Evolutionary conservation across 306 rosid species (phyloP), one percentile per base, ranked within the genome.

Genomic region (Rubus parviflorus): DNA sequence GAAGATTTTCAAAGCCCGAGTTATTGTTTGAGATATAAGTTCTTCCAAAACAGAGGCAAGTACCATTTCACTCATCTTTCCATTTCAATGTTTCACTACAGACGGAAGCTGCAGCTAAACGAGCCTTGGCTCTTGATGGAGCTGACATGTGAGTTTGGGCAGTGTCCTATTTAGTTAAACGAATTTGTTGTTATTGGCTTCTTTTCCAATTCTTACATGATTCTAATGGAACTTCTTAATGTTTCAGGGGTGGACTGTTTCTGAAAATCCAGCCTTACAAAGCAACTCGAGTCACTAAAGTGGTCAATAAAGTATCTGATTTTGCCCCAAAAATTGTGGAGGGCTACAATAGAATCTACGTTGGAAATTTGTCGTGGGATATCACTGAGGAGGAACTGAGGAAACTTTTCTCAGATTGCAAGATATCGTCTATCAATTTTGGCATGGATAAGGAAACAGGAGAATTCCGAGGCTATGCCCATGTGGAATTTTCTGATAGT

Each of bases 31-130:
- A 46, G 52, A 63, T 45, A 51, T 79, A 51, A 23, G 20, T 25
- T 68, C 46, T 42, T 54, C 30, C 12, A 43, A 4, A 43, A 51
- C 16, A 69, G n/a, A 65, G 58, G 15, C 2, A 38, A 37, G 60
- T 72, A 14, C n/a, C 63, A 10, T 49, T 43, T 70, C 25, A 20
- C 69, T 74, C 86, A 80, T 42, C 35, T 76, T 64, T 63, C 71
- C 30, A 11, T 23, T 79, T 40, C 67, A n/a, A 81, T 57, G 20
- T 65, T 77, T 77, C 52, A 30, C 35, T 81, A 62, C 89, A 95
- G 99, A 95, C 97, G 2, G 97, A 89, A 82, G 94, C 97, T 67
- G 99, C 99, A 7, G 94, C 96, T 1, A 92, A 91, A 85, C 87
- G 97, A 75, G 97, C 97, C 57, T 82, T 92, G 95, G 94, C 96